These are phyloP conservation scores for Chlamydomonas reinhardtii DNA, from an alignment of 163 green algal genomes.

Conservation along the genomic window DNA sequence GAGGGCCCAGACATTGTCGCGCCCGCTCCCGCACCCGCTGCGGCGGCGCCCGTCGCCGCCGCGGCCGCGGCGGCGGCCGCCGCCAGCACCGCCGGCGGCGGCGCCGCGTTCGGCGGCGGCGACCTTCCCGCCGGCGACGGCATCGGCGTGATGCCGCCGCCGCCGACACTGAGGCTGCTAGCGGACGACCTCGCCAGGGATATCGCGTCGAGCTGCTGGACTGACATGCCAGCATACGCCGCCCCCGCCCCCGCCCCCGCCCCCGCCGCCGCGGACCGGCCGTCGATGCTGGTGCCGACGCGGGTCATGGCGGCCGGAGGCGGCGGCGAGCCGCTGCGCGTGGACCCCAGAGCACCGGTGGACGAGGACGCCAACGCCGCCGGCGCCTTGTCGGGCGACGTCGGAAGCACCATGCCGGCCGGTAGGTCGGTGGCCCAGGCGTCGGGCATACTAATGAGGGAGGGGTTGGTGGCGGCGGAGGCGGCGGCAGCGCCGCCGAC, in stretches of 20 bases:
- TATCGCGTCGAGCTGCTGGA: too few relatives aligned
- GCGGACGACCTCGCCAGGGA: too few relatives aligned
- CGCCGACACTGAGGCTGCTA: neutral
- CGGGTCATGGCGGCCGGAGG: too few relatives aligned
- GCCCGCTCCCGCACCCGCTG: neutral
- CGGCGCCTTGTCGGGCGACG: neutral
- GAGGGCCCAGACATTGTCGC: neutral
- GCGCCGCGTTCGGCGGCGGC: too few relatives aligned
- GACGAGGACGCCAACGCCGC: neutral
- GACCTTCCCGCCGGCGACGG: neutral
- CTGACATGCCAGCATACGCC: neutral
- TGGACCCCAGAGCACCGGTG: neutral
- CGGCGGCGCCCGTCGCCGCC: neutral
- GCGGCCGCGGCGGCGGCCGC: neutral
- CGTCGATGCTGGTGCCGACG: too few relatives aligned
- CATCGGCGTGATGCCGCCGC: neutral
- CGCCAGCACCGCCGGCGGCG: neutral
- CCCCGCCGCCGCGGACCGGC: neutral
- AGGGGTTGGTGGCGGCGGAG: too few relatives aligned
- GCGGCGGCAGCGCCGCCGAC: too few relatives aligned
- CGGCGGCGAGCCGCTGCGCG: too few relatives aligned
- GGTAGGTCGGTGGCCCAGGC: constrained; percentile 28
- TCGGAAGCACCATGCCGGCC: neutral
- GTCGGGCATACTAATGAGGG: neutral
- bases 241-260: neutral